These are phyloP conservation scores for Phyllosticta citribraziliensis DNA, from an alignment of 2,329 filamentous ascomycete genomes.

Conservation along the genomic window DNA sequence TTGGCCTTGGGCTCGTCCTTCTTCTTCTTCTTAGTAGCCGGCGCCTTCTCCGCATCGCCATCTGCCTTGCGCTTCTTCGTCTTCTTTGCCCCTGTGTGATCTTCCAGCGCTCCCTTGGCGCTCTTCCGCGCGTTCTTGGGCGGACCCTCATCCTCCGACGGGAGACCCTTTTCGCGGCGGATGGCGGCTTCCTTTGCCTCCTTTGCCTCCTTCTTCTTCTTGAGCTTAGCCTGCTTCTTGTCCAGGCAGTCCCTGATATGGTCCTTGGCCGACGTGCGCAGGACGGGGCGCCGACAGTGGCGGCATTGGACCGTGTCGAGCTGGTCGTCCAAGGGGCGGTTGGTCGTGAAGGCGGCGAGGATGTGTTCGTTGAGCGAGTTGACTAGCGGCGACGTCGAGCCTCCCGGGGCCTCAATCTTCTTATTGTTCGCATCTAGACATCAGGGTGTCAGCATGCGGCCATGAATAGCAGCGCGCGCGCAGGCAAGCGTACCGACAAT, in stretches of 20 bases:
- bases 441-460: neutral
- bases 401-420: constrained; percentile 1
- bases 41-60: constrained; percentile 63
- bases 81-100: constrained; percentile 28
- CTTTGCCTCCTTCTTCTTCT: constrained; percentile 55
- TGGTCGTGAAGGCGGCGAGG: constrained; percentile 69
- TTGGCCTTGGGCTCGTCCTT: constrained; percentile 86
- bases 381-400: constrained; percentile 27
- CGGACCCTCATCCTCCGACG: constrained; percentile 31
- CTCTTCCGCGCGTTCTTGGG: constrained; percentile 30
- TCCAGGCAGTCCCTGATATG: constrained; percentile 79
- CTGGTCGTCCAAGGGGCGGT: constrained; percentile 69
- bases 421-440: constrained; percentile 8
- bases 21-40: constrained; percentile 72
- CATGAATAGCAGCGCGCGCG: neutral
- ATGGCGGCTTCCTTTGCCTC: constrained; percentile 42
- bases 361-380: constrained; percentile 64
- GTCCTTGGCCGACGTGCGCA: constrained; percentile 62
- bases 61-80: constrained; percentile 40
- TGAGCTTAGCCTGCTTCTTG: constrained; percentile 60
- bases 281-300: constrained; percentile 83
- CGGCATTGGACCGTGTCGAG: constrained; percentile 76
- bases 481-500: constrained; percentile 44
- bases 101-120: constrained; percentile 30
- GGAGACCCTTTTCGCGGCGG: constrained; percentile 37